Conservation (phyloP, 352 stramenopile genomes). For the Phytophthora quininea region DNA sequence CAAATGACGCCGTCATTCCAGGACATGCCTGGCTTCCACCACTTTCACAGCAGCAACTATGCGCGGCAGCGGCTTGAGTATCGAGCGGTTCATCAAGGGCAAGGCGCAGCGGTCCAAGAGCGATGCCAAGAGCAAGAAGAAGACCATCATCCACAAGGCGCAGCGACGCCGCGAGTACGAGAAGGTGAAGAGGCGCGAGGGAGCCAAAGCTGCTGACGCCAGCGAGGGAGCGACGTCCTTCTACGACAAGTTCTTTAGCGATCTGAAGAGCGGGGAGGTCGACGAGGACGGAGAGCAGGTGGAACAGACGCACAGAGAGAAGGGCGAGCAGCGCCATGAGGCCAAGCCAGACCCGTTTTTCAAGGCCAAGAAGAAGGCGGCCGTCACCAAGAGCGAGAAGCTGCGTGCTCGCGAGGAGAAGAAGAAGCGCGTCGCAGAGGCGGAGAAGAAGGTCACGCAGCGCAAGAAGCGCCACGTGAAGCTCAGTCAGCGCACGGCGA, state of each 20-base stretch:
- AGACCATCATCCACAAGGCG: slow-evolving; percentile 82
- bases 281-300: slow-evolving; percentile 35
- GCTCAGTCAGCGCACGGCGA: slow-evolving; percentile 77
- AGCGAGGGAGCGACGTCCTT: slow-evolving; percentile 54
- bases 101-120: slow-evolving; percentile 82
- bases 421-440: slow-evolving; percentile 51
- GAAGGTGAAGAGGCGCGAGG: slow-evolving; percentile 78
- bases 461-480: slow-evolving; percentile 91
- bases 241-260: slow-evolving; percentile 82
- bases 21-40: too few species aligned
- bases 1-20: too few species aligned
- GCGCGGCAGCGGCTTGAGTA: slow-evolving; percentile 79
- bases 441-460: slow-evolving; percentile 76
- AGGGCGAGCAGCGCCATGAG: slow-evolving; percentile 22
- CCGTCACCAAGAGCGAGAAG: slow-evolving; percentile 57
- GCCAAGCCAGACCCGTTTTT: slow-evolving; percentile 83
- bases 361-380: slow-evolving; percentile 84
- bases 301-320: slow-evolving; percentile 22
- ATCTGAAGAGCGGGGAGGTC: slow-evolving; percentile 51
- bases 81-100: slow-evolving; percentile 88
- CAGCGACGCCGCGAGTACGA: slow-evolving; percentile 78
- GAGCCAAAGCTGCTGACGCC: slow-evolving; percentile 15
- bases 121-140: slow-evolving; percentile 87
- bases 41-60: slow-evolving; percentile 28
- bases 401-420: slow-evolving; percentile 49